Conservation (phyloP, 129 eudicot genomes). For the Flaveria sonorensis region DNA sequence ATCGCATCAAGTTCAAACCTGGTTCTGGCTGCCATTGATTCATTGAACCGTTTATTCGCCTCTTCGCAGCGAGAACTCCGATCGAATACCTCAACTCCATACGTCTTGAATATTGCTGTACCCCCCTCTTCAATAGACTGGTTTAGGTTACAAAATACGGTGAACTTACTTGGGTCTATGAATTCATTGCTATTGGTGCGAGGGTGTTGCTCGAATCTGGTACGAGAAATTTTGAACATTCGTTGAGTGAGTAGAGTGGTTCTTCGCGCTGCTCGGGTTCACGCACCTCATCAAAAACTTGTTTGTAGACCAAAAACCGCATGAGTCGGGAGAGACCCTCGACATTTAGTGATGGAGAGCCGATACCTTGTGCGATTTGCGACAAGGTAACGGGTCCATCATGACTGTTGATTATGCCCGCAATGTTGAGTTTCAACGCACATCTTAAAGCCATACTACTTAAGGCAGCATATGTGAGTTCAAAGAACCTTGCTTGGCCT, state of each 20-base stretch:
- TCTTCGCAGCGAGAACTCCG: background rate
- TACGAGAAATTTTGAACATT: constrained; percentile 27
- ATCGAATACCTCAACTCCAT: constrained; percentile 29
- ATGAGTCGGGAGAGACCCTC: constrained; percentile 34
- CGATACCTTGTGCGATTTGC: constrained; percentile 24
- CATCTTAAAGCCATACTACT: constrained; percentile 33
- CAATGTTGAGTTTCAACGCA: too few species aligned
- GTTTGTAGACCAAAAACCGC: constrained; percentile 35
- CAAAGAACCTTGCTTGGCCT: constrained; percentile 28
- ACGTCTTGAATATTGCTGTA: constrained; percentile 21
- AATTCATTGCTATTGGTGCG: constrained; percentile 7
- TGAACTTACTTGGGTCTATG: background rate
- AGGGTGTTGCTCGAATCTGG: background rate
- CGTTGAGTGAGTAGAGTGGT: constrained; percentile 24
- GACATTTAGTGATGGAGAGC: background rate
- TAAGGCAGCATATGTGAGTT: too few species aligned
- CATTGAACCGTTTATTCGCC: constrained; percentile 2
- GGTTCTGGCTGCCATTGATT: constrained; percentile 28
- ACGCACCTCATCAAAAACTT: constrained; percentile 19
- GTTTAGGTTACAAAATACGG: constrained; percentile 1
- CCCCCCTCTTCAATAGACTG: constrained; percentile 36
- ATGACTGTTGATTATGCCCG: too few species aligned
- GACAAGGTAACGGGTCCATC: too few species aligned
- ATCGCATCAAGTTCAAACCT: constrained; percentile 4
- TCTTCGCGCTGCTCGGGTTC: too few species aligned